Evolutionary conservation across 1,139 yeast species (phyloP), one percentile per base, ranked within the genome.

Genomic region (Yamadazyma dendronema): DNA sequence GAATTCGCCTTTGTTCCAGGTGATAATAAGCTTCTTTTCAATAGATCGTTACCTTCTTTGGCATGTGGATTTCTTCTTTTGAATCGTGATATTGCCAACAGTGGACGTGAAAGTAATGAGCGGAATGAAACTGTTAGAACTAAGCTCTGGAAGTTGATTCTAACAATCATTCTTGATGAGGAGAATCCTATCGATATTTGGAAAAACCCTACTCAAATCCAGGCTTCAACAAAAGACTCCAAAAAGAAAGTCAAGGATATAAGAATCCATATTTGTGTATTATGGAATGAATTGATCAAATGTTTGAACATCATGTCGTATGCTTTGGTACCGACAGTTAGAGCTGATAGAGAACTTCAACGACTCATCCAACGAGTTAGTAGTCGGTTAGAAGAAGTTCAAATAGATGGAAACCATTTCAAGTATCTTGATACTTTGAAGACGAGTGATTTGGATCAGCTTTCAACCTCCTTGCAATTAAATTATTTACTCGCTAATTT

Each of bases 281-380:
- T 69, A 9, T 71, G 76, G 76, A 49, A 54, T 24, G 70, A 66
- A 30, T 35, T 65, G 13, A 44, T 70, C 9, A 44, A 74, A 23
- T 38, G 66, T 15, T 42, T 56, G n/a, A 69, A 69, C 48, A 46
- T 63, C 31, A 56, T 57, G 3, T 46, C 61, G 0, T 60, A 67
- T 40, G 54, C 60, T 15, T 48, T 63, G 19, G 50, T 59, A 1
- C 59, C 65, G 2, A 42, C 59, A 10, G 41, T 53, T 9, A 53
- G 54, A 16, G 52, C 54, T 28, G 49, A 59, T 10, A 53, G 50
- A 16, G 46, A 46, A 2, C 38, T 64, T 28, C 63, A 60, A 38
- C 37, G 31, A 7, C 39, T 54, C 5, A 32, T 65, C 5, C 44
- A 45, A 8, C 44, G 46, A 30, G 37, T 62, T 7, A 53, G 56